A percentile compares a stretch with the other conserved stretches of the same genome.
Evolutionary conservation across 2,329 filamentous ascomycete species (phyloP).

Genomic region (Nannizziopsis barbatae): DNA sequence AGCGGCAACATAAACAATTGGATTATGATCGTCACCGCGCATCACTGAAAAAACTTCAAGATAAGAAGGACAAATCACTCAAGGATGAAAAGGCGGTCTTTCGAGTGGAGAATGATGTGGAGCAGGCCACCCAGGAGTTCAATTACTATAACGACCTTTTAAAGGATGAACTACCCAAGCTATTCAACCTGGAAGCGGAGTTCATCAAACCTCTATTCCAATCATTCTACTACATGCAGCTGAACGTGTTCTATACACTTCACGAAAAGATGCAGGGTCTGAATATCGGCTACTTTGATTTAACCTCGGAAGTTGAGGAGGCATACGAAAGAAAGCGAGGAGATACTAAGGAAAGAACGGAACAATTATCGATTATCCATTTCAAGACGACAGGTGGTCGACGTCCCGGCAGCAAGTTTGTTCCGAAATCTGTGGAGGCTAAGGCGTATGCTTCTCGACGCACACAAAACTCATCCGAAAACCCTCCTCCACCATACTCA

Average conservation of each 20-base stretch:
- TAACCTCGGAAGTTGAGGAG: conserved; percentile 80
- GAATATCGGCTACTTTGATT: conserved; percentile 95
- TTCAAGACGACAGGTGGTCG: conserved; percentile 75
- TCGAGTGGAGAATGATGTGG: conserved; percentile 85
- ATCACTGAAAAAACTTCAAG: conserved; percentile 82
- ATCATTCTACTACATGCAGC: conserved; percentile 99
- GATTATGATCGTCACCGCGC: conserved; percentile 84
- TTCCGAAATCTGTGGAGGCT: conserved; percentile 24
- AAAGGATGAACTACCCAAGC: conserved; percentile 86
- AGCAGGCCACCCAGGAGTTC: conserved; percentile 86
- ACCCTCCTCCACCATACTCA: conserved; percentile 61
- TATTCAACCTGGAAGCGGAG: conserved; percentile 79
- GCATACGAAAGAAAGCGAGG: conserved; percentile 83
- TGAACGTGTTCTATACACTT: conserved; percentile 97
- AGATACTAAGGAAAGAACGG: conserved; percentile 76
- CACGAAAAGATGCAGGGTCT: conserved; percentile 97
- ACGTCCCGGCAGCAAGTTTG: conserved; percentile 25
- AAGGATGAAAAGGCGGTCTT: conserved; percentile 98
- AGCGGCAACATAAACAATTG: conserved; percentile 94
- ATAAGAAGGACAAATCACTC: conserved; percentile 90
- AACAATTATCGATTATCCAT: conserved; percentile 72
- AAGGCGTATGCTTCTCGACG: conserved; percentile 26
- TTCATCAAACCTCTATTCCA: conserved; percentile 97
- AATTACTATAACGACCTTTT: conserved; percentile 97
- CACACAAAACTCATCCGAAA: conserved; percentile 37